Percentiles rank a stretch among this genome's conserved stretches.
phyloP scores from a whole-genome alignment of 78 protist species.

The Planoprotostelium fungivorum region DNA sequence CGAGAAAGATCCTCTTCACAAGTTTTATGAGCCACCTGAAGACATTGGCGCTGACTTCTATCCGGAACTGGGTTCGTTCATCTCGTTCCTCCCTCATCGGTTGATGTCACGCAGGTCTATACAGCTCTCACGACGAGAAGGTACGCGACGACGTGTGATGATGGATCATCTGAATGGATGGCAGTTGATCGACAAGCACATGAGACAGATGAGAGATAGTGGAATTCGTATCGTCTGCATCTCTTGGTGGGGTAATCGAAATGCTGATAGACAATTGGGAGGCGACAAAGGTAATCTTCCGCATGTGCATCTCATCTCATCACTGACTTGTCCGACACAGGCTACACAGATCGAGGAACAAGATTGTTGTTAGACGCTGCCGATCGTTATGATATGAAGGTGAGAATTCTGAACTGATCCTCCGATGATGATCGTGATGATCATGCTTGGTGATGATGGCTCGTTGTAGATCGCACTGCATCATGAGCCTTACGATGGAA shows the following conservation, averaged over 20 bases:
- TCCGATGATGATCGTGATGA: too few species aligned
- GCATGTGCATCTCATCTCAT: background rate
- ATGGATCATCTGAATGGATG: too few species aligned
- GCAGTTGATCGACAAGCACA: background rate
- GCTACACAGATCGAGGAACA: background rate
- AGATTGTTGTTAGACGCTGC: constrained; percentile 7
- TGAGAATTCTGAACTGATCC: too few species aligned
- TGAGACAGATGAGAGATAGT: background rate
- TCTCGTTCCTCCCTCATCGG: too few species aligned
- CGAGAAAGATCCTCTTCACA: background rate
- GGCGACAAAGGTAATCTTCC: background rate
- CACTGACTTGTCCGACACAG: background rate
- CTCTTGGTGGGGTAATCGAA: constrained; percentile 25
- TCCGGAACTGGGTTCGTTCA: constrained; percentile 42
- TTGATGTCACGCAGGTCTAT: constrained; percentile 2
- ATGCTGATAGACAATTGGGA: constrained; percentile 1
- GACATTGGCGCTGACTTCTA: constrained; percentile 27
- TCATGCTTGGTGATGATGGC: too few species aligned
- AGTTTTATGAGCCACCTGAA: constrained; percentile 1
- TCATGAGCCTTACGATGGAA: constrained; percentile 42
- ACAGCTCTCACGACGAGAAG: constrained; percentile 8
- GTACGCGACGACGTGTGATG: too few species aligned
- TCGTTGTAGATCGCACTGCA: background rate
- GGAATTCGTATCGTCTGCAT: constrained; percentile 29
- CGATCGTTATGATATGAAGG: background rate